These are phyloP conservation scores for Thraustochytrium striatum DNA, from an alignment of 352 stramenopile genomes.

Conservation along the genomic window DNA sequence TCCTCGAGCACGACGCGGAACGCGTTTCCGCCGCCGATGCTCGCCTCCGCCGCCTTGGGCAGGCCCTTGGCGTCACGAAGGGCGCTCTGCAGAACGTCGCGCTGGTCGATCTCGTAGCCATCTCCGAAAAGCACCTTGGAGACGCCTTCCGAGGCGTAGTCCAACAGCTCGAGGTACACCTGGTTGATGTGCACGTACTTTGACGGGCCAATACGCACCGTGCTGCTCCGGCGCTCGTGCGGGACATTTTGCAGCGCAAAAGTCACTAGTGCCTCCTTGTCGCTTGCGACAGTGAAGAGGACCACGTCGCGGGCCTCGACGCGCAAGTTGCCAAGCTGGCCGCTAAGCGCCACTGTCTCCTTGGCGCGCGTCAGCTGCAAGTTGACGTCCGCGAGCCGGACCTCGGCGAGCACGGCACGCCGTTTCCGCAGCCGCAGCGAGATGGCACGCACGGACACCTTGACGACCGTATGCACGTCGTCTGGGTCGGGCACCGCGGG, in stretches of 20 bases:
- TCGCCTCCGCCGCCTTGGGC: neutral
- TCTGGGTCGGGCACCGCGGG: no score
- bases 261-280: constrained; percentile 4
- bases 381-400: neutral
- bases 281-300: constrained; percentile 5
- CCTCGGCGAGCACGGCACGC: neutral
- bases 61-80: neutral
- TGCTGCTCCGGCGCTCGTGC: neutral
- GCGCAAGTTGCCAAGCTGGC: constrained; percentile 25
- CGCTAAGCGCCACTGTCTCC: neutral
- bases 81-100: constrained; percentile 1
- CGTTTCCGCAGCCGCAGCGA: constrained; percentile 12
- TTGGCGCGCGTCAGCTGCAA: neutral
- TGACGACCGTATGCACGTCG: neutral
- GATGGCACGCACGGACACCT: neutral
- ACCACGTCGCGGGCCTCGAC: neutral
- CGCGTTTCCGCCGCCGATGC: neutral
- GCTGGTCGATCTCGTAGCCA: neutral
- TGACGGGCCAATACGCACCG: neutral
- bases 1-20: constrained; percentile 1
- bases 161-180: constrained; percentile 10
- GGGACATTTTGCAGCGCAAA: neutral
- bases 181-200: constrained; percentile 16
- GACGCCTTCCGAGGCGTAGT: constrained; percentile 17
- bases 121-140: neutral